phyloP scores from a whole-genome alignment of 805 yeast species.

The Schwanniomyces pseudopolymorphus region DNA sequence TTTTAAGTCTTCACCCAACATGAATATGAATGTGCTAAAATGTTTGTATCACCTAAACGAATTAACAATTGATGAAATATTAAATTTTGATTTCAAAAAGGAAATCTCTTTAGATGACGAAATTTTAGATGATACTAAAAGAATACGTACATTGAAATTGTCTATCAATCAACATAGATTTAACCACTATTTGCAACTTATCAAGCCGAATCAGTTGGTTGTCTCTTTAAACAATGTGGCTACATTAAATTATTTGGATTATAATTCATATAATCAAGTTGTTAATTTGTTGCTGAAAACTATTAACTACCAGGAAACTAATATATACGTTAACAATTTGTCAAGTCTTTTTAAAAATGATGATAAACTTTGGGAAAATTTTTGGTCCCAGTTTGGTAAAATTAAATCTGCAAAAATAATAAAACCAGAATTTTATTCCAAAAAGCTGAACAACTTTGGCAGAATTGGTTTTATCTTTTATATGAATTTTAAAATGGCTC shows the following conservation, averaged over 20 bases:
- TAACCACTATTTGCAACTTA: slow-evolving; percentile 23
- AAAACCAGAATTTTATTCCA: slow-evolving; percentile 38
- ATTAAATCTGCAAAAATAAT: slow-evolving; percentile 43
- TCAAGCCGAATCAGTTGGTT: slow-evolving; percentile 8
- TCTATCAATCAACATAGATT: slow-evolving; percentile 40
- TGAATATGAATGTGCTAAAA: slow-evolving; percentile 47
- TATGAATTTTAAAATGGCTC: slow-evolving; percentile 56
- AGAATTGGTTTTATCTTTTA: slow-evolving; percentile 66
- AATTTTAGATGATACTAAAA: slow-evolving; percentile 3
- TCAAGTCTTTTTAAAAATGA: slow-evolving; percentile 56
- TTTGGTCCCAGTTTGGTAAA: slow-evolving; percentile 41
- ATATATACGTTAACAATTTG: slow-evolving; percentile 67
- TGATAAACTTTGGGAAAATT: slow-evolving; percentile 39
- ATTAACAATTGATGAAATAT: slow-evolving; percentile 47
- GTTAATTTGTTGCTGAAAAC: slow-evolving; percentile 17
- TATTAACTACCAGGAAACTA: slow-evolving; percentile 59
- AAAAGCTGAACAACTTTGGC: slow-evolving; percentile 15
- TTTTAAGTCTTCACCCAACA: slow-evolving; percentile 22
- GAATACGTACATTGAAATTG: slow-evolving; percentile 14
- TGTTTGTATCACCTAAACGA: slow-evolving; percentile 52
- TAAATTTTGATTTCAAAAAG: slow-evolving; percentile 12
- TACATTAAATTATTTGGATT: slow-evolving; percentile 7
- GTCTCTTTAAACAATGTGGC: slow-evolving; percentile 1
- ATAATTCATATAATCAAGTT: slow-evolving; percentile 6
- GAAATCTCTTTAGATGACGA: slow-evolving; percentile 7